Conservation (phyloP, 2,329 filamentous ascomycete genomes). For the Lecanicillium sp. region DNA sequence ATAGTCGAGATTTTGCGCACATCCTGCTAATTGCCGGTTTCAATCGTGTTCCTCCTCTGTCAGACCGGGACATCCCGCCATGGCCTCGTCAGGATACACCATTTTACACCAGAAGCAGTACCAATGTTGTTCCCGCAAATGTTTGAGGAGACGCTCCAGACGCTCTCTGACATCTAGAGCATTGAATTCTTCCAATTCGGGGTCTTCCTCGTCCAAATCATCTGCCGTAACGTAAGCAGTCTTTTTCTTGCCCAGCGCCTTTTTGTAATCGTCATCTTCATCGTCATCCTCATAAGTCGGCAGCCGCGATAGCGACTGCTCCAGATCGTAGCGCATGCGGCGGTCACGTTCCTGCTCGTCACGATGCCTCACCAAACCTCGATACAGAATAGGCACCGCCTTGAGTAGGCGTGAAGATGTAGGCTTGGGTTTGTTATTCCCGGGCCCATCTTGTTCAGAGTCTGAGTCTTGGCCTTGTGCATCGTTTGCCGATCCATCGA, state of each 20-base stretch:
- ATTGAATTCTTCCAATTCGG: slow-evolving; percentile 74
- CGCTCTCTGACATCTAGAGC: slow-evolving; percentile 58
- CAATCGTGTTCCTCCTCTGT: slow-evolving; percentile 74
- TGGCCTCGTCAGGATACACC: slow-evolving; percentile 60
- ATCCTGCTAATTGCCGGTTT: background rate
- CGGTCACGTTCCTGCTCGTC: slow-evolving; percentile 63
- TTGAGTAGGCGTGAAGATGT: slow-evolving; percentile 47
- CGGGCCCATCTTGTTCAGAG: slow-evolving; percentile 10
- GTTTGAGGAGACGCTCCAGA: slow-evolving; percentile 56
- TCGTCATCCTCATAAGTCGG: slow-evolving; percentile 63
- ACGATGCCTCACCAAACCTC: slow-evolving; percentile 62
- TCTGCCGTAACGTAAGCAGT: slow-evolving; percentile 53
- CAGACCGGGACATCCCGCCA: slow-evolving; percentile 85
- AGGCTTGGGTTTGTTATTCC: slow-evolving; percentile 23
- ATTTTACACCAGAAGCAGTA: slow-evolving; percentile 99
- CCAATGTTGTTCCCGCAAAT: slow-evolving; percentile 61
- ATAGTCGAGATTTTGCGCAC: too few species aligned
- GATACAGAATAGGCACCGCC: slow-evolving; percentile 70
- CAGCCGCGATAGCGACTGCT: slow-evolving; percentile 54
- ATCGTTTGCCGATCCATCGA: slow-evolving; percentile 9
- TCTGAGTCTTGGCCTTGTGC: slow-evolving; percentile 17
- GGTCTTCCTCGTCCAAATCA: slow-evolving; percentile 69
- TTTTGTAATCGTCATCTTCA: slow-evolving; percentile 64
- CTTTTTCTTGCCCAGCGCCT: slow-evolving; percentile 54
- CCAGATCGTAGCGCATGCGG: slow-evolving; percentile 56